Conservation (phyloP, 192 early-diverging fungal species). For the Rhizoclosmatium globosum region DNA sequence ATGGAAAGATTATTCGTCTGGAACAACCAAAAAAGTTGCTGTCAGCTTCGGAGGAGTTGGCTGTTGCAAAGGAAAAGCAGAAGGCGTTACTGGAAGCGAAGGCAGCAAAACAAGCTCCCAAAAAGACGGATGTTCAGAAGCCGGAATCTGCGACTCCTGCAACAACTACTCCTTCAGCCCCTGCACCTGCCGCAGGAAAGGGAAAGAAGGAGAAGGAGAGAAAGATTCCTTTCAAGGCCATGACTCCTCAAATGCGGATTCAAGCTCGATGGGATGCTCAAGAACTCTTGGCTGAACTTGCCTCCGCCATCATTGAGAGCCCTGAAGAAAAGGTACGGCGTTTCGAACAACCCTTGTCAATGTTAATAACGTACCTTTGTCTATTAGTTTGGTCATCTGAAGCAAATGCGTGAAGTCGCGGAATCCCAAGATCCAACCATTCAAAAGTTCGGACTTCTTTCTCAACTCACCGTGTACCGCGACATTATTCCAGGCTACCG, state of each 20-base stretch:
- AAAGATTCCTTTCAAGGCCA: conserved; percentile 15
- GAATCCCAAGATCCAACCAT: conserved; percentile 70
- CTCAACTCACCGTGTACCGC: conserved; percentile 91
- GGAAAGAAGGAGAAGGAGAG: not conserved
- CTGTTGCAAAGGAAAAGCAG: conserved; percentile 34
- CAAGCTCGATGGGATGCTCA: conserved; percentile 46
- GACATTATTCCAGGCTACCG: conserved; percentile 96
- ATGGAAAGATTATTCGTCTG: conserved; percentile 22
- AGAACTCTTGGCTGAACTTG: conserved; percentile 83
- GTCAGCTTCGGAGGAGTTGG: not conserved
- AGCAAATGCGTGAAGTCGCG: conserved; percentile 71
- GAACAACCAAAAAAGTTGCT: not conserved
- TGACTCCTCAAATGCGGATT: conserved; percentile 29
- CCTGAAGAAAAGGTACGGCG: conserved; percentile 75
- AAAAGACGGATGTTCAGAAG: conserved; percentile 64
- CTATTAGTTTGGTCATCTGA: conserved; percentile 68
- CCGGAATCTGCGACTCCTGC: conserved; percentile 17
- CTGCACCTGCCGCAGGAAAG: not conserved
- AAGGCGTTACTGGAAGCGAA: not conserved
- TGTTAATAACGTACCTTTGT: conserved; percentile 8
- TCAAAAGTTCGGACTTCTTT: conserved; percentile 80
- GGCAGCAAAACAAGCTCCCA: conserved; percentile 63
- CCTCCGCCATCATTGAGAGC: conserved; percentile 80
- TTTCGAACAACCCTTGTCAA: conserved; percentile 2
- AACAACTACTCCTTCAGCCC: not conserved